Percentiles rank a stretch among this genome's conserved stretches.
Evolutionary conservation across 495 filamentous ascomycete species (phyloP).

Genomic region (Penicillium chermesinum): DNA sequence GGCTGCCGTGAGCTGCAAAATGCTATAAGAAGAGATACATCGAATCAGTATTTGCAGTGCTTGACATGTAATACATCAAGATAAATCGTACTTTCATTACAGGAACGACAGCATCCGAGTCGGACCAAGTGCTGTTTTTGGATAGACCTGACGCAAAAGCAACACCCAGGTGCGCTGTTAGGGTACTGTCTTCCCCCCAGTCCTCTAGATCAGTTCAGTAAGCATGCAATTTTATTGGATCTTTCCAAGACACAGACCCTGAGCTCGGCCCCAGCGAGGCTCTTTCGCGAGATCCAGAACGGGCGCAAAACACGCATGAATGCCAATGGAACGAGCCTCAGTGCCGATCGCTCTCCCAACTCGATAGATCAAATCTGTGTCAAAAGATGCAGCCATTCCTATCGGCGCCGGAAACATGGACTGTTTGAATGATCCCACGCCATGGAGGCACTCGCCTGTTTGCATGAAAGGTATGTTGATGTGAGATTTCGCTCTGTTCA

Average conservation of each 20-base stretch:
- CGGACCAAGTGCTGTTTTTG: conserved; percentile 8
- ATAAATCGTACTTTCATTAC: conserved; percentile 14
- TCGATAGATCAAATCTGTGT: conserved; percentile 4
- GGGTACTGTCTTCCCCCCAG: conserved; percentile 8
- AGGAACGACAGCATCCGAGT: conserved; percentile 6
- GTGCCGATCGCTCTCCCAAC: conserved; percentile 6
- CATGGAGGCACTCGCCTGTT: conserved; percentile 7
- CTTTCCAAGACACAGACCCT: conserved; percentile 1
- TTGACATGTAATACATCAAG: no score
- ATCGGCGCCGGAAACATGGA: conserved; percentile 10
- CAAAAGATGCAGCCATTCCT: conserved; percentile 7
- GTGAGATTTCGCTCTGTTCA: conserved; percentile 1
- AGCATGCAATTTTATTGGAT: not conserved
- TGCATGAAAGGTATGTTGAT: conserved; percentile 7
- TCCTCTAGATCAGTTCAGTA: conserved; percentile 1
- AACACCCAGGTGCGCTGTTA: conserved; percentile 8
- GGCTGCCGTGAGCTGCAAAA: conserved; percentile 8
- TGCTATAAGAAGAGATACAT: not conserved
- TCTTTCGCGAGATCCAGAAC: conserved; percentile 11
- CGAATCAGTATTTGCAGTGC: no score
- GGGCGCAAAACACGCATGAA: conserved; percentile 7
- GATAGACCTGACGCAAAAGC: conserved; percentile 6
- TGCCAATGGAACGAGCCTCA: conserved; percentile 9
- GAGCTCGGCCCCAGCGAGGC: conserved; percentile 7
- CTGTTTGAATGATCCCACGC: conserved; percentile 10